A percentile compares a stretch with the other conserved stretches of the same genome.
Evolutionary conservation across 352 stramenopile genomes (phyloP).

Genomic region (Phytophthora pisi): DNA sequence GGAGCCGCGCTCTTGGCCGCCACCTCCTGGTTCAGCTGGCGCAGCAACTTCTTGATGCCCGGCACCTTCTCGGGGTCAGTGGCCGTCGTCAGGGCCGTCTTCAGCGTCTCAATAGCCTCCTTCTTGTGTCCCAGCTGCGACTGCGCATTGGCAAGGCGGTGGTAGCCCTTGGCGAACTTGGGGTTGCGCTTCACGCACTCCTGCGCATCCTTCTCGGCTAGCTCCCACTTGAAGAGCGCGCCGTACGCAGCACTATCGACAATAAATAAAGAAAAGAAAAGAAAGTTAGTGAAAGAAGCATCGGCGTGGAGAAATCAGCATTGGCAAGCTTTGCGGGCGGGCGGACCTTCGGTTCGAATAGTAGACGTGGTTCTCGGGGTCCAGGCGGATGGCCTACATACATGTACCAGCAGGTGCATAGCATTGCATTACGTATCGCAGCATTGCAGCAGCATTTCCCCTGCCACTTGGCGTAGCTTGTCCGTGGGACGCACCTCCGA

Average conservation of each 20-base stretch:
- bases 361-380: constrained; percentile 81
- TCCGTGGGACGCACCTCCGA: constrained; percentile 50
- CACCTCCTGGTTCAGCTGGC: constrained; percentile 66
- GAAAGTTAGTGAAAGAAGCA: background rate
- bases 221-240: constrained; percentile 70
- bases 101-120: constrained; percentile 74
- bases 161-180: constrained; percentile 80
- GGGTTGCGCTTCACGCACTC: constrained; percentile 76
- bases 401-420: background rate
- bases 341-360: constrained; percentile 81
- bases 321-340: background rate
- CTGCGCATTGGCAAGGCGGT: constrained; percentile 81
- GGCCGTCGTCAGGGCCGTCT: constrained; percentile 35
- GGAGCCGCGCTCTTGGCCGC: constrained; percentile 24
- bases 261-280: background rate
- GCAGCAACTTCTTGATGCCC: constrained; percentile 78
- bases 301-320: background rate
- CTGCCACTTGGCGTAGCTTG: background rate
- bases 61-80: constrained; percentile 61
- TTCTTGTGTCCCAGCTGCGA: constrained; percentile 73
- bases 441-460: background rate
- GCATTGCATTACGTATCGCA: background rate
- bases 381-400: constrained; percentile 77
- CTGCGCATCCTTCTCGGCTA: constrained; percentile 72
- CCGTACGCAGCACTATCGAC: constrained; percentile 68